Conservation (phyloP, 139 green algal genomes). For the Micractinium sp. region DNA sequence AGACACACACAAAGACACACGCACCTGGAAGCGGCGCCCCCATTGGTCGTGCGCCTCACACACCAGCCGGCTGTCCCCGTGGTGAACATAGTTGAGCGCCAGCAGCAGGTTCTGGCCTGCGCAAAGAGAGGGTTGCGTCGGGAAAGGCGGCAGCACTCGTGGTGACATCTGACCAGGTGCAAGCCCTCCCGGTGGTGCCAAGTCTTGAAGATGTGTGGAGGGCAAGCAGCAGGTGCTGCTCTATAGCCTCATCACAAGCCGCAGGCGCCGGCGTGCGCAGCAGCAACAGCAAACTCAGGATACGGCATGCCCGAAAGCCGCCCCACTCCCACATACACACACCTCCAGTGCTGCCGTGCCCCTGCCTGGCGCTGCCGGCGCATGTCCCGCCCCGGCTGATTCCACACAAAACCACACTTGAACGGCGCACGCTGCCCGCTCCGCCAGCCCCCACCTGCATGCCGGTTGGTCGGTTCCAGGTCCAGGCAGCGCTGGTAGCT, state of each 20-base stretch:
- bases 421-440: too few species aligned
- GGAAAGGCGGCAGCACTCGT: too few species aligned
- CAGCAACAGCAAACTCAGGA: too few species aligned
- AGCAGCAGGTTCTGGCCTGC: constrained; percentile 85
- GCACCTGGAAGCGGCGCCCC: constrained; percentile 72
- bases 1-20: neutral
- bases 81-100: constrained; percentile 90
- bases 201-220: neutral
- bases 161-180: too few species aligned
- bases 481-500: constrained; percentile 80
- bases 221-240: too few species aligned
- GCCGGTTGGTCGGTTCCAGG: constrained; percentile 70
- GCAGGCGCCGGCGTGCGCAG: too few species aligned
- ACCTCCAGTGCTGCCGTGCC: neutral
- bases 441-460: too few species aligned
- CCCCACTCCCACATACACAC: neutral
- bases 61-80: constrained; percentile 78
- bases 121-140: neutral
- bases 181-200: too few species aligned
- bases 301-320: too few species aligned
- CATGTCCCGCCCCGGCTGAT: too few species aligned
- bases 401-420: neutral
- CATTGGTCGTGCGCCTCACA: constrained; percentile 82
- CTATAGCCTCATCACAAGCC: too few species aligned
- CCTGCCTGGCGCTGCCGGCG: too few species aligned